Evolutionary conservation across 352 stramenopile species (phyloP).

Genomic region (Phytophthora rubi): DNA sequence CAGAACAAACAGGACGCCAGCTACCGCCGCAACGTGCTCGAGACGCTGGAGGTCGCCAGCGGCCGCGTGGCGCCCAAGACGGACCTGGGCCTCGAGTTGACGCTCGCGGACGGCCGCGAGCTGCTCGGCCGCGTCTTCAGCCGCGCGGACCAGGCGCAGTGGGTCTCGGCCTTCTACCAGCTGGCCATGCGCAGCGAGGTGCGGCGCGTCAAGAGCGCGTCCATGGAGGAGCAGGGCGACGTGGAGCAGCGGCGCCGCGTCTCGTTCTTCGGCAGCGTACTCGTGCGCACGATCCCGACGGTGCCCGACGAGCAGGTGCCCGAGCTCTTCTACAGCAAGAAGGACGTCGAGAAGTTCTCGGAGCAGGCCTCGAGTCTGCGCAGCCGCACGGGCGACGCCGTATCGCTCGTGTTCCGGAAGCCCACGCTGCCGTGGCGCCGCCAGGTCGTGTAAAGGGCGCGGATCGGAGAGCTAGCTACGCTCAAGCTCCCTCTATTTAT

Average conservation of each 20-base stretch:
- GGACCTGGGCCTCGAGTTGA: constrained; percentile 58
- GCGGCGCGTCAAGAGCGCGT: constrained; percentile 34
- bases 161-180: constrained; percentile 72
- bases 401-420: constrained; percentile 48
- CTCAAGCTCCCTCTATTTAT: constrained; percentile 22
- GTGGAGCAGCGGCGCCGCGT: constrained; percentile 47
- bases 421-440: constrained; percentile 41
- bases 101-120: constrained; percentile 51
- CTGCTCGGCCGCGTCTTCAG: constrained; percentile 57
- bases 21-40: constrained; percentile 42
- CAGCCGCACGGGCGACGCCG: constrained; percentile 59
- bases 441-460: constrained; percentile 29
- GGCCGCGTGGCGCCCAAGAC: constrained; percentile 52
- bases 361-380: constrained; percentile 56
- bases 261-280: constrained; percentile 64
- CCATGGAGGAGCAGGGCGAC: constrained; percentile 39
- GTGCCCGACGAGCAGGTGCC: constrained; percentile 54
- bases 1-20: constrained; percentile 62
- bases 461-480: neutral
- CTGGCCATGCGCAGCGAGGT: constrained; percentile 54
- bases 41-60: constrained; percentile 44
- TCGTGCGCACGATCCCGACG: constrained; percentile 64
- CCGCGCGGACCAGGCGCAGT: constrained; percentile 59
- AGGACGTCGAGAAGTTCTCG: constrained; percentile 70
- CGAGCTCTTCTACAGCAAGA: constrained; percentile 70